Base-by-base conservation (phyloP, 2,329 filamentous ascomycete species). In the Xylariales sp. region DNA sequence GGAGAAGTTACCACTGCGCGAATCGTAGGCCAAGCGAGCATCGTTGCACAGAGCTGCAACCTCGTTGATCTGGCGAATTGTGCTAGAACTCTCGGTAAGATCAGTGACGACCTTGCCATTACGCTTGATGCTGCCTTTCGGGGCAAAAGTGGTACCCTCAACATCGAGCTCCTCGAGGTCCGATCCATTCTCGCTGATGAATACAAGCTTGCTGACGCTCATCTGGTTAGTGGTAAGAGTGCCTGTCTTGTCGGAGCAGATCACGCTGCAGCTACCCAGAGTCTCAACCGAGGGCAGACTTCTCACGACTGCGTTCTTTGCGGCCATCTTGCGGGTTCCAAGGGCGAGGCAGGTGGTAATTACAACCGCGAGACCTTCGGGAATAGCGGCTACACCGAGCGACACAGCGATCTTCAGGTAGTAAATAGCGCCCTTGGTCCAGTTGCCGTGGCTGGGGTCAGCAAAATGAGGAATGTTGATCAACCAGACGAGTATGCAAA, bases 331-430 rank as follows among this genome's bases (percentile, higher is more conserved):
- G 48, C 93, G 83, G 5, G 94, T 98, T 51, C 94, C 93, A 21
- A 98, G 76, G 46, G 93, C 93, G 44, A 98, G 72, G 63, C 93
- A 98, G 20, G 93, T 97, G n/a, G 93, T 98, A 51, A 98, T 98
- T 49, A 98, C 94, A 37, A 97, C 93, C 21, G 93, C 93, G 31
- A 98, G 77, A 62, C 94, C 93, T 68, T 98, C 93, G 0, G 93
- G 93, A 56, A 98, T 98, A 49, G 94, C 93, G 32, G 93, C 93
- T 29, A 98, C 93, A 64, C 93, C 94, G 25, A 98, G 85, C 34
- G 93, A 98, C 29, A 98, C 94, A 29, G 93, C 93, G 59, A 98
- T 98, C 75, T 98, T 98, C 54, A 98, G 80, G 65, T 98, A 98
- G 75, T 98, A 98, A 56, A 98, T 97, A 42, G 93, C 93, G 43